These are phyloP conservation scores for Gossypium sturtianum DNA, from an alignment of 345 rosid species.

Conservation along the genomic window DNA sequence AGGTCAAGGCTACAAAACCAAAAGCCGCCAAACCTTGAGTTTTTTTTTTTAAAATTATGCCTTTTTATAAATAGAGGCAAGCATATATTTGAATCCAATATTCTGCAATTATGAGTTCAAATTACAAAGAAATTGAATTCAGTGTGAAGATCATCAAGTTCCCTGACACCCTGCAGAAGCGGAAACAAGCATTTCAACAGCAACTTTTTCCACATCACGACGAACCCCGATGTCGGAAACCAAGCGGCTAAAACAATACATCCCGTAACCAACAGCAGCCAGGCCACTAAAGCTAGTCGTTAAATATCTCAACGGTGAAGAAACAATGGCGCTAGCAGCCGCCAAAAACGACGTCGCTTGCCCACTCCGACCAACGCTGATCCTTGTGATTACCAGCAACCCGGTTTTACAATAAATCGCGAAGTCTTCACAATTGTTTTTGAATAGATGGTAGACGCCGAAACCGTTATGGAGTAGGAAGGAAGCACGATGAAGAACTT, in stretches of 20 bases:
- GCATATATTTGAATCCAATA: background rate
- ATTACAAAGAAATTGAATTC: background rate
- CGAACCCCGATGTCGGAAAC: conserved; percentile 62
- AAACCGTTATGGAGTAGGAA: conserved; percentile 61
- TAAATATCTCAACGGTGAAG: conserved; percentile 44
- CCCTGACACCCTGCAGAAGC: background rate
- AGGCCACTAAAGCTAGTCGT: conserved; percentile 54
- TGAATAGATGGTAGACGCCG: conserved; percentile 56
- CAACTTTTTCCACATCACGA: conserved; percentile 43
- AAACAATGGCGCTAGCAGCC: conserved; percentile 32
- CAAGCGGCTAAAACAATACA: conserved; percentile 45
- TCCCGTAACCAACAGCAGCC: conserved; percentile 42
- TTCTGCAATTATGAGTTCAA: background rate
- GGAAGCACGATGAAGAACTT: conserved; percentile 50
- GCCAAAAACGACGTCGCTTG: conserved; percentile 61
- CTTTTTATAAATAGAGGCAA: background rate
- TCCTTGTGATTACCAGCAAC: conserved; percentile 35
- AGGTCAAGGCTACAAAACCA: no score
- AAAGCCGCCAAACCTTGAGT: no score
- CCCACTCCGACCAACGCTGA: conserved; percentile 67
- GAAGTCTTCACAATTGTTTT: conserved; percentile 75
- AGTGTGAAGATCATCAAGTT: background rate
- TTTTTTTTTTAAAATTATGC: no score
- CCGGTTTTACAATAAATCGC: conserved; percentile 77
- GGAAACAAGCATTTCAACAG: conserved; percentile 36